phyloP scores from a whole-genome alignment of 805 yeast genomes.

The Myxozyma neotropica region DNA sequence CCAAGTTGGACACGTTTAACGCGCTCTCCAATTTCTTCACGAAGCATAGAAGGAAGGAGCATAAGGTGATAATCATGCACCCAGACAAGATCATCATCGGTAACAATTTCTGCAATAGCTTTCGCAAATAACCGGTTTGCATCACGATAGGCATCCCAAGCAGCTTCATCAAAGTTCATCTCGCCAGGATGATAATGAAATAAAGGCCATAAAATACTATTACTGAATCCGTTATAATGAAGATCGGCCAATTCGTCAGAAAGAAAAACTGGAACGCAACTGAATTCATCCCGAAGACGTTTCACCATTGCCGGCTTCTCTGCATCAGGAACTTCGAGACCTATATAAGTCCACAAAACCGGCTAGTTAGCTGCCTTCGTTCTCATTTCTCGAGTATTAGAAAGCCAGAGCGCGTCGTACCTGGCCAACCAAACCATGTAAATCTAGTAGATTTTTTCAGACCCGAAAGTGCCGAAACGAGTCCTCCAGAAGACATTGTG shows the following conservation, averaged over 20 bases:
- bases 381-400: background rate
- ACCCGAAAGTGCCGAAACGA: conserved; percentile 94
- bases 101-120: conserved; percentile 65
- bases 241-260: conserved; percentile 89
- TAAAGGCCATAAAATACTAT: conserved; percentile 95
- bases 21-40: conserved; percentile 56
- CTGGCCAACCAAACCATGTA: conserved; percentile 99
- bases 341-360: background rate
- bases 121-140: conserved; percentile 84
- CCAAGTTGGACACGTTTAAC: conserved; percentile 73
- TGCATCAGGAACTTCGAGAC: conserved; percentile 72
- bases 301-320: conserved; percentile 69
- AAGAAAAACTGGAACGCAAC: conserved; percentile 86
- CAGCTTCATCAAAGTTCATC: conserved; percentile 94
- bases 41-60: conserved; percentile 87
- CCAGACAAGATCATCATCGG: conserved; percentile 91
- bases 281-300: conserved; percentile 75
- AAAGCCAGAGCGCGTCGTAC: conserved; percentile 38
- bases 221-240: conserved; percentile 94
- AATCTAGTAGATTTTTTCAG: conserved; percentile 77
- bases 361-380: background rate
- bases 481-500: conserved; percentile 94
- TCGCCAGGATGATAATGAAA: conserved; percentile 99
- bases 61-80: conserved; percentile 97
- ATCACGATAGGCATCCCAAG: conserved; percentile 97